Evolutionary conservation across 2,329 filamentous ascomycete genomes (phyloP).

Genomic region (Penicillium expansum): DNA sequence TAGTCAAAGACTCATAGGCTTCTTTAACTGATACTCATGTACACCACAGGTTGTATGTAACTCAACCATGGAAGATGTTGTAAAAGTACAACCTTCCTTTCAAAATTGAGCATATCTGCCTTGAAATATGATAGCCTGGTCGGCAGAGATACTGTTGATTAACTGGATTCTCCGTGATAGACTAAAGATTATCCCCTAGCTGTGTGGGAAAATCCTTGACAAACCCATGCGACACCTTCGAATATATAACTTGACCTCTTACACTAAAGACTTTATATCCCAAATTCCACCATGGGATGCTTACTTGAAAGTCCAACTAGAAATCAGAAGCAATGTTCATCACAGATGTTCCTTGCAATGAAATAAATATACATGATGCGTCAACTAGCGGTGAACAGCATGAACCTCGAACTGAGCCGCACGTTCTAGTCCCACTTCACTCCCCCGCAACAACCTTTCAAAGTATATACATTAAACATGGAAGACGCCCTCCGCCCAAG

Average conservation of each 20-base stretch:
- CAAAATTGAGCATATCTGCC: no score
- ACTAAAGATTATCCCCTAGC: no score
- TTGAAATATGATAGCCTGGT: background rate
- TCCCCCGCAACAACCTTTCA: background rate
- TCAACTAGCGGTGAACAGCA: background rate
- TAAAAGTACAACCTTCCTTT: background rate
- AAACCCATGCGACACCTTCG: background rate
- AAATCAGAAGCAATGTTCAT: background rate
- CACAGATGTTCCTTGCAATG: background rate
- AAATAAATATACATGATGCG: background rate
- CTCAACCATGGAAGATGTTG: background rate
- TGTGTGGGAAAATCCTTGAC: background rate
- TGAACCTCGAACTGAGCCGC: background rate
- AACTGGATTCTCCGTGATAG: background rate
- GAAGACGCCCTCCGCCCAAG: background rate
- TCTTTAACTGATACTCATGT: background rate
- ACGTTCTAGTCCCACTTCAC: background rate
- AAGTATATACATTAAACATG: background rate
- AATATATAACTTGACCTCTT: background rate
- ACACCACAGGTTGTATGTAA: no score
- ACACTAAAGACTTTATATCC: no score
- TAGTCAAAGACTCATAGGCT: background rate
- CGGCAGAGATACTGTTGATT: no score
- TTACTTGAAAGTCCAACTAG: background rate
- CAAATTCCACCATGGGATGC: background rate